A percentile compares a stretch with the other conserved stretches of the same genome.
These are phyloP conservation scores for Pouteria campechiana DNA, from an alignment of 179 eudicot genomes.

Conservation along the genomic window DNA sequence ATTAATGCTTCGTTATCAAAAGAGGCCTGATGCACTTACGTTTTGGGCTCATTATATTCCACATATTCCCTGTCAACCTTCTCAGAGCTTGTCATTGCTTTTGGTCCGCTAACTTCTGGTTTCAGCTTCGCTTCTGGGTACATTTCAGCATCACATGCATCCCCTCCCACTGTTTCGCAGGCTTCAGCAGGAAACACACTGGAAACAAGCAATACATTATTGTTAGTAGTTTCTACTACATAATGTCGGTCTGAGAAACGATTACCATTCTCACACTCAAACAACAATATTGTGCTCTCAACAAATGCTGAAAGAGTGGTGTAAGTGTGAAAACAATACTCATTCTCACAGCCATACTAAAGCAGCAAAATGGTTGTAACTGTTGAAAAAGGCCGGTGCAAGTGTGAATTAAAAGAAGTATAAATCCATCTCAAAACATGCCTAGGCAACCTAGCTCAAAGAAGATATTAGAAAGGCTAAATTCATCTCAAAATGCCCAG, in stretches of 20 bases:
- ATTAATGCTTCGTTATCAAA: no score
- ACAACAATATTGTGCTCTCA: neutral
- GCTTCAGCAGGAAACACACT: constrained; percentile 85
- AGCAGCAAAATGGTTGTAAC: no score
- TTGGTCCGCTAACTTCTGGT: constrained; percentile 10
- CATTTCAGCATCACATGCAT: constrained; percentile 36
- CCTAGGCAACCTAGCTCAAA: neutral
- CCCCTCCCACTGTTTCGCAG: constrained; percentile 55
- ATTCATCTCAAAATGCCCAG: no score
- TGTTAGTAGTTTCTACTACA: no score
- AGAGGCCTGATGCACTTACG: no score
- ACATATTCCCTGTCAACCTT: constrained; percentile 46
- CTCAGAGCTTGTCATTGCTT: constrained; percentile 4
- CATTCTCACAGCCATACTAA: no score
- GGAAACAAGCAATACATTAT: neutral
- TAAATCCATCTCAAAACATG: neutral
- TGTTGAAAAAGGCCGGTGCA: no score
- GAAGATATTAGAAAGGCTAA: no score
- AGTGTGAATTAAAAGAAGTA: no score
- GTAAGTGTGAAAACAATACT: no score
- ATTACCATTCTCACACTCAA: no score
- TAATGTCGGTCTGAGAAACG: no score
- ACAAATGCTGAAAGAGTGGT: neutral
- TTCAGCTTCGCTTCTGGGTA: constrained; percentile 46
- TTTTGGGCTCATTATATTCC: constrained; percentile 34